These are phyloP conservation scores for Lepidium didymum DNA, from an alignment of 345 rosid species.

Conservation along the genomic window DNA sequence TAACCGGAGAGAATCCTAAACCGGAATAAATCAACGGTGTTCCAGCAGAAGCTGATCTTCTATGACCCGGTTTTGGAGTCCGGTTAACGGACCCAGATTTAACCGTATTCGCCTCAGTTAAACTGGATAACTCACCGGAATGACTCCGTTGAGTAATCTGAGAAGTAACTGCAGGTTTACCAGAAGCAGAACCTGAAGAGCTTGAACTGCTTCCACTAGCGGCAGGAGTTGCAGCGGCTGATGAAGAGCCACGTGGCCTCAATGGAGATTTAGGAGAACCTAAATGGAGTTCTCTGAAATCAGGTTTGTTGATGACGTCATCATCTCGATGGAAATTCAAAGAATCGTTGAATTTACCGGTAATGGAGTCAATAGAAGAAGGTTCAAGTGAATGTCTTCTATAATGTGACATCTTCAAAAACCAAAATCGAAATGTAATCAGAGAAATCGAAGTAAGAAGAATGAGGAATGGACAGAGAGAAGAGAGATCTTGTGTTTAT, in stretches of 20 bases:
- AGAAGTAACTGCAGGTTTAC: slow-evolving; percentile 22
- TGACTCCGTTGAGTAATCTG: slow-evolving; percentile 31
- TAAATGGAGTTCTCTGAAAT: slow-evolving; percentile 80
- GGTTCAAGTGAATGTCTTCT: slow-evolving; percentile 33
- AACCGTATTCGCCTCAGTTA: slow-evolving; percentile 5
- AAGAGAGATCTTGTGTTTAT: slow-evolving; percentile 50
- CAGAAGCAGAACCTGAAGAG: slow-evolving; percentile 34
- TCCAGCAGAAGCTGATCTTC: slow-evolving; percentile 83
- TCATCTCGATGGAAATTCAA: slow-evolving; percentile 29
- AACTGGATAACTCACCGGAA: slow-evolving; percentile 58
- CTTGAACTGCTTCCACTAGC: slow-evolving; percentile 29
- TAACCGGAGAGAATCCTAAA: slow-evolving; percentile 34
- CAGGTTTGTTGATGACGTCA: slow-evolving; percentile 54
- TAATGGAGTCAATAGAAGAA: slow-evolving; percentile 34
- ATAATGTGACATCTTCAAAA: slow-evolving; percentile 42
- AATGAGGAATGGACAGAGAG: not conserved
- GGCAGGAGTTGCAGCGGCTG: slow-evolving; percentile 17
- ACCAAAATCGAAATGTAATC: not conserved
- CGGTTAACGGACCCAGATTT: slow-evolving; percentile 34
- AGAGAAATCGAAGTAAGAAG: not conserved
- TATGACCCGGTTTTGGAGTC: slow-evolving; percentile 40
- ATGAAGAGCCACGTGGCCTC: slow-evolving; percentile 33
- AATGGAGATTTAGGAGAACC: slow-evolving; percentile 79
- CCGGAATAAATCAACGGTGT: slow-evolving; percentile 68
- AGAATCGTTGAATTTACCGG: slow-evolving; percentile 45